These are phyloP conservation scores for Penicillium sp. DNA, from an alignment of 2,329 filamentous ascomycete genomes.

Conservation along the genomic window DNA sequence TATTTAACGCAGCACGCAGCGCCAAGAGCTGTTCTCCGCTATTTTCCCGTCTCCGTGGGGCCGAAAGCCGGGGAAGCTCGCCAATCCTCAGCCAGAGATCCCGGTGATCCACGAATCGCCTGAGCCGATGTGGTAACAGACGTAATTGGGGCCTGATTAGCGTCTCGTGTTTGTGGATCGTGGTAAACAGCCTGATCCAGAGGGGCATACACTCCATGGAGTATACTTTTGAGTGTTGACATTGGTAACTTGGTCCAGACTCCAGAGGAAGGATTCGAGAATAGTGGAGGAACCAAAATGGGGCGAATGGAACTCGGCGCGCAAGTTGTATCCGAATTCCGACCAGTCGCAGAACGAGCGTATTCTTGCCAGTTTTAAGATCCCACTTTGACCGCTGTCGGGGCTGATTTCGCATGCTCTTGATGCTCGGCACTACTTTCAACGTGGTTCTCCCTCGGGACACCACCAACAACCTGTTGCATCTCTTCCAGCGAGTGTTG, in stretches of 20 bases:
- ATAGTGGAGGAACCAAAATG: too few species aligned
- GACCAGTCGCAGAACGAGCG: not conserved
- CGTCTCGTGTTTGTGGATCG: conserved; percentile 9
- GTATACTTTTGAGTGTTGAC: too few species aligned
- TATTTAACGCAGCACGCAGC: not conserved
- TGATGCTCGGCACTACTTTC: conserved; percentile 6
- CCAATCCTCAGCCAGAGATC: conserved; percentile 4
- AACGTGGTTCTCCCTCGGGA: conserved; percentile 10
- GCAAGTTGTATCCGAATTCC: not conserved
- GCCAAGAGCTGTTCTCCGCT: conserved; percentile 3
- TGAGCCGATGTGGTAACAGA: not conserved
- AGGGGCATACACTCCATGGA: not conserved
- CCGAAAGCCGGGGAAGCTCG: conserved; percentile 7
- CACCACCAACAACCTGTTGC: conserved; percentile 38
- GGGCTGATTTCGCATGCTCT: conserved; percentile 1
- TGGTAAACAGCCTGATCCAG: not conserved
- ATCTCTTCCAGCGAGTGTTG: conserved; percentile 50
- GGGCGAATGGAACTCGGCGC: not conserved
- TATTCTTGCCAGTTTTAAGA: not conserved
- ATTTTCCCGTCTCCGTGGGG: conserved; percentile 10
- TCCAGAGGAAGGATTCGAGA: not conserved
- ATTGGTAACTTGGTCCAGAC: too few species aligned
- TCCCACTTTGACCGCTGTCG: not conserved
- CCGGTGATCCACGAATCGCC: not conserved
- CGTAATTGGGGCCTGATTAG: not conserved